Percentiles rank a stretch among this genome's conserved stretches.
Conservation (phyloP, 1,284 basidiomycete genomes). For the Ceratobasidium sp. region DNA sequence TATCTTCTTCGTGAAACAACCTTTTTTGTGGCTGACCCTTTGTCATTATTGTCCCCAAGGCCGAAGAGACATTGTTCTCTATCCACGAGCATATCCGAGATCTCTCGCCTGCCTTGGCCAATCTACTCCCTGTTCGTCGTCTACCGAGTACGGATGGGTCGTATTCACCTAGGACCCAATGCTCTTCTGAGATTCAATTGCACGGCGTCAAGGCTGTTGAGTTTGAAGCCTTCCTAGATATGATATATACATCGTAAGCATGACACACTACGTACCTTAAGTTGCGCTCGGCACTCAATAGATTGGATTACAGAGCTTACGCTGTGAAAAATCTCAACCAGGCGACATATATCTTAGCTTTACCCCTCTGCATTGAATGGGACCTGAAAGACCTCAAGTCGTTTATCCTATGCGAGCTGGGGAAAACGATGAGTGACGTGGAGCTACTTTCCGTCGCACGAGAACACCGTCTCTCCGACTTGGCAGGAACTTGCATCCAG, state of each 20-base stretch:
- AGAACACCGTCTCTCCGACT: neutral
- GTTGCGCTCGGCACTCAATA: neutral
- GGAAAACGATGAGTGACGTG: neutral
- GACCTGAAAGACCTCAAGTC: neutral
- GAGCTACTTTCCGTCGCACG: neutral
- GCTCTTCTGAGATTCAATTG: too few relatives aligned
- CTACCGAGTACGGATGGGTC: too few relatives aligned
- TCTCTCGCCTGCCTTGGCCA: neutral
- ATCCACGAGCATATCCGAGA: conserved; percentile 10
- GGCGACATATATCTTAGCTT: neutral
- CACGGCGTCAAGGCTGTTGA: neutral
- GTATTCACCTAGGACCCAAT: too few relatives aligned
- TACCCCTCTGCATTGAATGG: conserved; percentile 10
- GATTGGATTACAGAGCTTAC: neutral
- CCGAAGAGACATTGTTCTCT: neutral
- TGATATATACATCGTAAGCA: conserved; percentile 12
- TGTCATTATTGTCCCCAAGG: neutral
- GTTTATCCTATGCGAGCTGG: neutral
- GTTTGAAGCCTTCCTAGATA: conserved; percentile 4
- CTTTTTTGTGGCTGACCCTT: too few relatives aligned
- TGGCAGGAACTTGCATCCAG: neutral
- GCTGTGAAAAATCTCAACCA: neutral
- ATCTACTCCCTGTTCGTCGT: neutral
- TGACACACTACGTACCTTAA: too few relatives aligned
- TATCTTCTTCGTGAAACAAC: too few relatives aligned